These are phyloP conservation scores for Wickerhamomyces bisporus DNA, from an alignment of 805 yeast genomes.

Conservation along the genomic window DNA sequence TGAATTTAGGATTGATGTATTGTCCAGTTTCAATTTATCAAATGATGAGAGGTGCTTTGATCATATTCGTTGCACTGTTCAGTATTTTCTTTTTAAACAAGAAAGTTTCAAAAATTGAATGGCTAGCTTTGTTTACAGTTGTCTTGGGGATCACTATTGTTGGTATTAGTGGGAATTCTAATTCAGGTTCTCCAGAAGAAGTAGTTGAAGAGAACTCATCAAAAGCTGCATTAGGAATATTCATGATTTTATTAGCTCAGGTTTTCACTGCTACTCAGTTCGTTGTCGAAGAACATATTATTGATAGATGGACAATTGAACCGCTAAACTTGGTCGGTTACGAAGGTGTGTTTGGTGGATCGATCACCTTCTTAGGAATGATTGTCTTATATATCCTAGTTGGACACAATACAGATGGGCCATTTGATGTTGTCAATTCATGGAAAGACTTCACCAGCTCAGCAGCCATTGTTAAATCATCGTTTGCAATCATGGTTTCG, in stretches of 20 bases:
- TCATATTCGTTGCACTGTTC: conserved; percentile 68
- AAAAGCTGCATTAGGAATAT: conserved; percentile 49
- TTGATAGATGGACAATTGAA: conserved; percentile 44
- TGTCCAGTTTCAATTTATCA: conserved; percentile 79
- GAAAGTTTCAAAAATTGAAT: conserved; percentile 53
- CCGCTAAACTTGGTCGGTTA: conserved; percentile 67
- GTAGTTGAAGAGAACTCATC: conserved; percentile 1
- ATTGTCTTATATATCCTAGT: conserved; percentile 35
- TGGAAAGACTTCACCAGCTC: conserved; percentile 43
- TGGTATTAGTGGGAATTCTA: conserved; percentile 59
- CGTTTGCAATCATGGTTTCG: conserved; percentile 63
- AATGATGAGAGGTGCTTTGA: conserved; percentile 79
- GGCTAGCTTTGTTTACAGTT: conserved; percentile 63
- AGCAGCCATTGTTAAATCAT: conserved; percentile 41
- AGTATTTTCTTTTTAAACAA: conserved; percentile 58
- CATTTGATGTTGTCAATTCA: conserved; percentile 50
- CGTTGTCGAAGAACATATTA: conserved; percentile 69
- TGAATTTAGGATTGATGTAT: conserved; percentile 69
- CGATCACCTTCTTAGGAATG: conserved; percentile 41
- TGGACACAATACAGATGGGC: conserved; percentile 35
- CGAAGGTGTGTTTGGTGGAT: conserved; percentile 66
- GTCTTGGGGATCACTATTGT: conserved; percentile 66
- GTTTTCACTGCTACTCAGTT: conserved; percentile 71
- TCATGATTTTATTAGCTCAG: conserved; percentile 54
- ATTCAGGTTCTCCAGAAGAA: conserved; percentile 6